Conservation (phyloP, 2,329 filamentous ascomycete species). For the Colletotrichum orbiculare region DNA sequence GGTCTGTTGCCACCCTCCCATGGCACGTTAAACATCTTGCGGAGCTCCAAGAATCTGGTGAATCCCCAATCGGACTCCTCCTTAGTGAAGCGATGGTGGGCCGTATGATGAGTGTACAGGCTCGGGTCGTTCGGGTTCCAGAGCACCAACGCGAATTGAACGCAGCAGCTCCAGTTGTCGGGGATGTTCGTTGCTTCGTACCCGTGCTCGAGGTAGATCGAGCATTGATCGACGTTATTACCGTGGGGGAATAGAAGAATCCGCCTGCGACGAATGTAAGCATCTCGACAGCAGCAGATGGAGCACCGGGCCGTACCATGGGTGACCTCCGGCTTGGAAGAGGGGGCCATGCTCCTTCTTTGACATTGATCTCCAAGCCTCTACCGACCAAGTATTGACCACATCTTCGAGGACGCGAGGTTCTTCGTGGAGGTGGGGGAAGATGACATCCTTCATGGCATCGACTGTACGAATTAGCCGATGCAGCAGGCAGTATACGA, state of each 20-base stretch:
- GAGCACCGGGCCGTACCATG: constrained; percentile 73
- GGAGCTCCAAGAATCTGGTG: constrained; percentile 91
- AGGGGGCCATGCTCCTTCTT: constrained; percentile 89
- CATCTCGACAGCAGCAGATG: neutral
- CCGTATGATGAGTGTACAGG: constrained; percentile 81
- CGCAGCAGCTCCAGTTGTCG: constrained; percentile 95
- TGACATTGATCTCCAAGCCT: constrained; percentile 79
- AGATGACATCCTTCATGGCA: constrained; percentile 83
- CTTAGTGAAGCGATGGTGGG: constrained; percentile 95
- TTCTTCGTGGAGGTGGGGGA: constrained; percentile 79
- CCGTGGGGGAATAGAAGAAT: constrained; percentile 95
- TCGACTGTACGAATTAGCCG: constrained; percentile 68
- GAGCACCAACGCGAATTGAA: constrained; percentile 92
- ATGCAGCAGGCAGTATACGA: neutral
- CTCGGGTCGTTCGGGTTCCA: constrained; percentile 96
- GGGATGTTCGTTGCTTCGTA: constrained; percentile 78
- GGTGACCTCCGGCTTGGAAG: constrained; percentile 87
- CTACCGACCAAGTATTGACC: constrained; percentile 86
- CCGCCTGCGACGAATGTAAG: constrained; percentile 67
- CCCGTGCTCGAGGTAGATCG: constrained; percentile 96
- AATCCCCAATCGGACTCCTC: constrained; percentile 99
- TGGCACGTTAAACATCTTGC: constrained; percentile 81
- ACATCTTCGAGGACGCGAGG: constrained; percentile 82
- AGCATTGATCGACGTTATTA: constrained; percentile 93
- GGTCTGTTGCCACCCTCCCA: constrained; percentile 79